These are phyloP conservation scores for Cephaloascus fragrans DNA, from an alignment of 805 yeast species.

Conservation along the genomic window DNA sequence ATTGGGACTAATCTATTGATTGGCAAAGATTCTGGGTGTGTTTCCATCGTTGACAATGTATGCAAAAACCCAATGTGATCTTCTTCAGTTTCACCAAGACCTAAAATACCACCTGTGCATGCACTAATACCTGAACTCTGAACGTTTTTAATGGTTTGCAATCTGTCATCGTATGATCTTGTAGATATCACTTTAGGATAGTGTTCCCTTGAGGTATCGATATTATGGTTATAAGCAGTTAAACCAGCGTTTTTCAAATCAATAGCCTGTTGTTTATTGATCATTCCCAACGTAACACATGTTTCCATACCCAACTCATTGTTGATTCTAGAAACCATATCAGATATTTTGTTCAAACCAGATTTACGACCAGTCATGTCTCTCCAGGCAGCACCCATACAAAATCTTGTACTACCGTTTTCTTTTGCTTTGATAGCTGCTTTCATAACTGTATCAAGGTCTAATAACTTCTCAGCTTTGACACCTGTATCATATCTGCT, in stretches of 20 bases:
- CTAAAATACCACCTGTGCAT: slow-evolving; percentile 75
- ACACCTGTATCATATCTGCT: slow-evolving; percentile 59
- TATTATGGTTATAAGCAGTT: slow-evolving; percentile 76
- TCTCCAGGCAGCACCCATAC: slow-evolving; percentile 87
- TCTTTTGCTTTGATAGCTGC: slow-evolving; percentile 57
- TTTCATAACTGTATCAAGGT: slow-evolving; percentile 49
- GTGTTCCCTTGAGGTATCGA: slow-evolving; percentile 72
- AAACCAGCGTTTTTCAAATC: slow-evolving; percentile 57
- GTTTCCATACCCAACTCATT: slow-evolving; percentile 58
- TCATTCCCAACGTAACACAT: slow-evolving; percentile 78
- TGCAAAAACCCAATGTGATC: slow-evolving; percentile 63
- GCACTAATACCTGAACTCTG: slow-evolving; percentile 55
- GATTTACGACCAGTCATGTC: slow-evolving; percentile 73
- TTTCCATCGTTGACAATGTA: slow-evolving; percentile 56
- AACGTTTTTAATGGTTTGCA: slow-evolving; percentile 56
- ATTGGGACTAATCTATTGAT: slow-evolving; percentile 72
- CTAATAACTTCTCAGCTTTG: slow-evolving; percentile 56
- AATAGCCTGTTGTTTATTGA: slow-evolving; percentile 52
- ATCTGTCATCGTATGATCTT: slow-evolving; percentile 61
- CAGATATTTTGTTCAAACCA: slow-evolving; percentile 49
- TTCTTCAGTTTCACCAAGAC: slow-evolving; percentile 64
- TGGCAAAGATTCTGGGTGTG: slow-evolving; percentile 80
- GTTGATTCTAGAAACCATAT: slow-evolving; percentile 57
- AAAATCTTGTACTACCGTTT: slow-evolving; percentile 70
- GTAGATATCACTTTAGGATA: slow-evolving; percentile 67